Percentiles rank a stretch among this genome's conserved stretches.
Conservation (phyloP, 2,329 filamentous ascomycete species). For the Biscogniauxia mediterranea region DNA sequence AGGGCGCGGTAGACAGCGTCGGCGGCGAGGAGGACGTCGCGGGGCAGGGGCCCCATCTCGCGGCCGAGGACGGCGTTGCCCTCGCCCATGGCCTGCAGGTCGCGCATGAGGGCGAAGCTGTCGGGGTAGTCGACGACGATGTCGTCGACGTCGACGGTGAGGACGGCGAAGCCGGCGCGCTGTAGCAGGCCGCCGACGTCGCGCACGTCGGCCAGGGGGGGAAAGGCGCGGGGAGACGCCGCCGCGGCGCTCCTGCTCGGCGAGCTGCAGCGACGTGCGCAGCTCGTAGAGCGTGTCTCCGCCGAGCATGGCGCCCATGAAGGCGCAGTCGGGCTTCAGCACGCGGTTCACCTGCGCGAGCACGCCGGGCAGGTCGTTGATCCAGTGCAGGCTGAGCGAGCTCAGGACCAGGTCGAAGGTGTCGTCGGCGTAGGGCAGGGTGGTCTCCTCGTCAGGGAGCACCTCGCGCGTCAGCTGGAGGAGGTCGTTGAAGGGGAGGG, state of each 20-base stretch:
- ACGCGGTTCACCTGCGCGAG: slow-evolving; percentile 82
- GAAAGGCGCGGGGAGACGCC: slow-evolving; percentile 89
- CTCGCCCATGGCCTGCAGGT: slow-evolving; percentile 96
- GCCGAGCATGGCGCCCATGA: slow-evolving; percentile 94
- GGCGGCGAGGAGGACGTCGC: slow-evolving; percentile 82
- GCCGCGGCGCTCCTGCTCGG: slow-evolving; percentile 86
- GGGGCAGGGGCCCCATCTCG: slow-evolving; percentile 72
- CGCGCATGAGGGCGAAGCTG: slow-evolving; percentile 85
- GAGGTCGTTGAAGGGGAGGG: slow-evolving; percentile 70
- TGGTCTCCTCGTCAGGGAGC: slow-evolving; percentile 68
- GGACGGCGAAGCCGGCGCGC: slow-evolving; percentile 86
- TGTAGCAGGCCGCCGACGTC: slow-evolving; percentile 87
- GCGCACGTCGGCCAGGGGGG: slow-evolving; percentile 85
- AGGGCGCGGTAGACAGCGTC: slow-evolving; percentile 86
- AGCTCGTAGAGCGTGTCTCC: slow-evolving; percentile 93
- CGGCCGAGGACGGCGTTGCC: slow-evolving; percentile 84
- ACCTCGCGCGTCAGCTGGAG: slow-evolving; percentile 73
- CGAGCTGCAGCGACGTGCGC: slow-evolving; percentile 87
- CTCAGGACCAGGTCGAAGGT: slow-evolving; percentile 89
- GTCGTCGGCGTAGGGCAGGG: slow-evolving; percentile 70
- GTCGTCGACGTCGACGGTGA: slow-evolving; percentile 96
- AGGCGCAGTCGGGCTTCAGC: slow-evolving; percentile 86
- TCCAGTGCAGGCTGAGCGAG: slow-evolving; percentile 90
- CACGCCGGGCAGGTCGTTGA: slow-evolving; percentile 89
- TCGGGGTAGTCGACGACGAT: slow-evolving; percentile 94